phyloP scores from a whole-genome alignment of 305 asterid species.

The Fraxinus greggii region DNA sequence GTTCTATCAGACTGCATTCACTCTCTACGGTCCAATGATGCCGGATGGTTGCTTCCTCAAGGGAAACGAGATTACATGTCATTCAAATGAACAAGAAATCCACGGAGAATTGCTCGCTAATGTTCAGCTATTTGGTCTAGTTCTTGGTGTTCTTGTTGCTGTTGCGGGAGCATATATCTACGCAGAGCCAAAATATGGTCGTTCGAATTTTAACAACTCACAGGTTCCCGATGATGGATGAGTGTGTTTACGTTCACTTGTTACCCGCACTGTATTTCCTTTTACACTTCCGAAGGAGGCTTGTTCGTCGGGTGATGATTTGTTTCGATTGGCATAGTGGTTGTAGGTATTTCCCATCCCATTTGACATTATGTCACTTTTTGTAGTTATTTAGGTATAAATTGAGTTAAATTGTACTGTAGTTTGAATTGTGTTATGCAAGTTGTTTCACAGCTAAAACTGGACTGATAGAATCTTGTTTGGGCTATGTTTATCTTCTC shows the following conservation, averaged over 20 bases:
- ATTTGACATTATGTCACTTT: background rate
- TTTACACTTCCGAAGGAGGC: background rate
- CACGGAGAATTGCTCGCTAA: slow-evolving; percentile 77
- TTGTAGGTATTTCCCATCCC: background rate
- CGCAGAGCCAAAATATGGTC: slow-evolving; percentile 42
- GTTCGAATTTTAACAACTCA: slow-evolving; percentile 19
- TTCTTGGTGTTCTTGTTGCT: slow-evolving; percentile 52
- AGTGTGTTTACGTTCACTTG: background rate
- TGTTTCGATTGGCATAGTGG: background rate
- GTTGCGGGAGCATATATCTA: slow-evolving; percentile 54
- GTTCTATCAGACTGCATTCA: slow-evolving; percentile 97
- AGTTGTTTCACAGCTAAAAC: background rate
- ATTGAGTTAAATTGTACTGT: background rate
- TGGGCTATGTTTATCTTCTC: background rate
- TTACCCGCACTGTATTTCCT: background rate
- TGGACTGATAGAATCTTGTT: background rate
- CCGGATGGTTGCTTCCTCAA: slow-evolving; percentile 74
- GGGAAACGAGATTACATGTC: slow-evolving; percentile 50
- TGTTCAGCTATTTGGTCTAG: slow-evolving; percentile 62
- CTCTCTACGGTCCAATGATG: slow-evolving; percentile 93
- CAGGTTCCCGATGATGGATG: slow-evolving; percentile 33
- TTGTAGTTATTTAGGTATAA: background rate
- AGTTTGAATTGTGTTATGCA: background rate
- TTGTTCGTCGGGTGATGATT: background rate
- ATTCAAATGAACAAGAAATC: slow-evolving; percentile 52